Evolutionary conservation across 305 asterid species (phyloP).

Genomic region (Nicotiana rustica): DNA sequence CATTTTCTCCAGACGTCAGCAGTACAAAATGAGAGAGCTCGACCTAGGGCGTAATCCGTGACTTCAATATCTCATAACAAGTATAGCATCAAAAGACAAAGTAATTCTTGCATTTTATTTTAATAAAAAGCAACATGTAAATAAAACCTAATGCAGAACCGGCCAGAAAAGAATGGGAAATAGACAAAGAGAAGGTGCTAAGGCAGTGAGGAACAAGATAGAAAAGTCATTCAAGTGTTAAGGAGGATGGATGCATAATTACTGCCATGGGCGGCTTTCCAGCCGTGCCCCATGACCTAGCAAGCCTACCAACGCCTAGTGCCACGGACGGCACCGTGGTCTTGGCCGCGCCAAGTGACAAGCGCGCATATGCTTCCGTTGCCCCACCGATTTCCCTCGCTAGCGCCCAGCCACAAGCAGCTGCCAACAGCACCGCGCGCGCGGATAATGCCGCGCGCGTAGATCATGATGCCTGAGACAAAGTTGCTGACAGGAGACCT

Average conservation of each 20-base stretch:
- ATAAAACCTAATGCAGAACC: background rate
- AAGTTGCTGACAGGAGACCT: too few relatives aligned
- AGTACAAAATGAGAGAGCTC: background rate
- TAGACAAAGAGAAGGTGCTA: background rate
- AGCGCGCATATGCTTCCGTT: too few relatives aligned
- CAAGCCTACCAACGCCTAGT: too few relatives aligned
- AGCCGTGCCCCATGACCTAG: too few relatives aligned
- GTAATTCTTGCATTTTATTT: background rate
- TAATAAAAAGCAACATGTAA: background rate
- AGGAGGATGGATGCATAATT: background rate
- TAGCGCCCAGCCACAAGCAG: too few relatives aligned
- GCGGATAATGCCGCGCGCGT: too few relatives aligned
- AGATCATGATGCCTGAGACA: too few relatives aligned
- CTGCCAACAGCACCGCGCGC: too few relatives aligned
- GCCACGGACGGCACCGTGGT: too few relatives aligned
- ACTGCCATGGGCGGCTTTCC: too few relatives aligned
- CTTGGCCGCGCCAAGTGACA: too few relatives aligned
- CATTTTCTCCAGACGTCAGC: conserved; percentile 28
- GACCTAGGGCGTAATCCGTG: background rate
- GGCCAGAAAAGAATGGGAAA: background rate
- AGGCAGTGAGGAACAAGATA: background rate
- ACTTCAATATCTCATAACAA: background rate
- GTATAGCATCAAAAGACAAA: background rate
- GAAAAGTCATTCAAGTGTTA: background rate
- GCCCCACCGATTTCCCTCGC: too few relatives aligned